Base-by-base conservation (phyloP, 2,329 filamentous ascomycete species). In the Sclerotinia glacialis region DNA sequence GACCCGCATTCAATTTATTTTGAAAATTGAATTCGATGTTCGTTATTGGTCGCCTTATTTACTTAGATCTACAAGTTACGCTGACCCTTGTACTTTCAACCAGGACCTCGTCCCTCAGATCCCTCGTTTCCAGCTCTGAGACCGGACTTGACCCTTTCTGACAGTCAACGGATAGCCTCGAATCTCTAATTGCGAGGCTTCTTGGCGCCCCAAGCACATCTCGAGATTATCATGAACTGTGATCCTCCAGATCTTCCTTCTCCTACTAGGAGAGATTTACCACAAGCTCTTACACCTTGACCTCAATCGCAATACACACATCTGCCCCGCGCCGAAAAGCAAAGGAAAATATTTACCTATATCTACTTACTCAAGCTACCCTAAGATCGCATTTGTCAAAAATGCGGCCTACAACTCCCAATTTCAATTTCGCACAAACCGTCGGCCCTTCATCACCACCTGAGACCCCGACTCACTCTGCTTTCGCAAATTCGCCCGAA, bases 401-500 rank as follows among this genome's bases (percentile, higher is more conserved):
- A 67, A 80, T 77, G 74, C 78, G 78, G 70, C 78, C 79, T 65
- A 75, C 78, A 50, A 81, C 80, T 68, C 80, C 80, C 64, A 78
- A 79, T 67, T 76, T 81, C 71, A 78, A 78, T 49, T 73, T 74
- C 65, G 66, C 74, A 69, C 74, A 77, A 69, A 49, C 42, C 23
- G 73, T 76, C 70, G 77, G 79, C 66, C 81, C 80, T 64, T 79
- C 80, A 66, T 83, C 81, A 72, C 81, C 81, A 69, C 81, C 81
- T 50, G 79, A 80, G 60, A 82, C 81, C 50, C 81, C 81, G 62
- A 81, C 79, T 50, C 76, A 77, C 46, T 68, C 71, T 8, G 64
- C 67, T 18, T 72, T 77, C 55, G 77, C 77, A 65, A 77, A 44
- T 21, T 72, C 70, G 37, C 71, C 62, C 44, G 70, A 71, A 12